Evolutionary conservation across 1,139 yeast genomes (phyloP), one percentile per base, ranked within the genome.

Genomic region (Yamadazyma oceani): DNA sequence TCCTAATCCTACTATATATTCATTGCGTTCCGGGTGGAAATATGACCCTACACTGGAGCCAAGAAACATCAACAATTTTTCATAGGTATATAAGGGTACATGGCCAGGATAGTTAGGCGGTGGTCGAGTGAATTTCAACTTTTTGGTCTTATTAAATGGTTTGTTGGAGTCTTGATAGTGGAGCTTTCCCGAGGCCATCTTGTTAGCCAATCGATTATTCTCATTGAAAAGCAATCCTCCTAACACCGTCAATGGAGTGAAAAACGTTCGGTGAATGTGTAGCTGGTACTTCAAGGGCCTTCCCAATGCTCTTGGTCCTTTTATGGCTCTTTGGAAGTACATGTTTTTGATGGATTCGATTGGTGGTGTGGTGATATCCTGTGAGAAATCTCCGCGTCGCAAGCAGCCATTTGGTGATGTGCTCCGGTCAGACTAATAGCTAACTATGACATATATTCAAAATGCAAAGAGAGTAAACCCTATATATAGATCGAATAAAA

Each of bases 1-100:
- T 1, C 98, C 98, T 43, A 92, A 75, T 17, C 92, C 95, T n/a
- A 94, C 97, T 43, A 92, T 85, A 50, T 81, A 74, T 51, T 84
- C 88, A 41, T 82, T 82, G 35, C 85, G 58, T 51, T 83, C 88
- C 1, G 97, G 98, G 54, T 89, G 94, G 41, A 80, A 67, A 48
- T 75, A 82, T 0, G 97, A 85, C 13, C 92, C 94, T n/a, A 85
- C 55, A 1, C 95, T 89, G 5, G 95, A 84, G 1, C 92, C 85
- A 0, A 74, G 61, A 44, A 86, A 78, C 64, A 92, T 66, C 32
- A 85, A 58, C 1, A 71, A 46, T 47, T 85, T 77, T 55, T 92
- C 97, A 39, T 74, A 62, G 1, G 59, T 44, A 46, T 78, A 78
- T 35, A 90, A 68, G 1, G 95, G 95, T 6, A 90, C 82, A 58